Conservation (phyloP, 2,329 filamentous ascomycete genomes). For the Cladosporium sp. region DNA sequence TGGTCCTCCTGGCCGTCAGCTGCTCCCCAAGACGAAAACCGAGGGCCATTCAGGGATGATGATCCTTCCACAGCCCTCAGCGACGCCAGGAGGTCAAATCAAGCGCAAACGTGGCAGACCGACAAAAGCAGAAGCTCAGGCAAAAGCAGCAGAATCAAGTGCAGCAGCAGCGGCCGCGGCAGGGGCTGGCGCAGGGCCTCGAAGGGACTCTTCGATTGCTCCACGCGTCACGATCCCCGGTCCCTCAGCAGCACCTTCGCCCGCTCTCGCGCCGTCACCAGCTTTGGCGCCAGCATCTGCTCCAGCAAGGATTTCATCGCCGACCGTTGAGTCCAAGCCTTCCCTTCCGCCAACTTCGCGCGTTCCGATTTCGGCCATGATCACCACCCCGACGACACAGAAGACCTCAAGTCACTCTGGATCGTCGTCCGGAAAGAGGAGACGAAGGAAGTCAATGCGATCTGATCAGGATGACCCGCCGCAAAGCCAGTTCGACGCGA, state of each 20-base stretch:
- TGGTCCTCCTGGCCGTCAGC: conserved; percentile 33
- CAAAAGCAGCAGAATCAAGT: conserved; percentile 33
- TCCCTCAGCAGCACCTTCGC: conserved; percentile 1
- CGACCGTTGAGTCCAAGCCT: conserved; percentile 14
- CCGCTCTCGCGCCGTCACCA: background rate
- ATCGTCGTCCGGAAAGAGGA: conserved; percentile 28
- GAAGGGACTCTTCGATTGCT: conserved; percentile 33
- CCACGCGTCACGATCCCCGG: conserved; percentile 10
- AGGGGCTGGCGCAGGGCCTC: conserved; percentile 29
- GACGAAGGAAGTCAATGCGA: conserved; percentile 18
- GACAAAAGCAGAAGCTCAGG: conserved; percentile 42
- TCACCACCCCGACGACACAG: conserved; percentile 26
- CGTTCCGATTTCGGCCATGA: conserved; percentile 29
- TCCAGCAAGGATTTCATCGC: conserved; percentile 5
- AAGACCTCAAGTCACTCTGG: conserved; percentile 25
- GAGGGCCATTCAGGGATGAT: conserved; percentile 3
- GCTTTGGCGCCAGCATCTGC: conserved; percentile 10
- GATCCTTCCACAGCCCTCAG: conserved; percentile 16
- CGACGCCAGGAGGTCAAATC: conserved; percentile 19
- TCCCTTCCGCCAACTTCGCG: conserved; percentile 20
- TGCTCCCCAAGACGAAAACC: conserved; percentile 40
- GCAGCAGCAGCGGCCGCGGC: conserved; percentile 18
- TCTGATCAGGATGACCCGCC: conserved; percentile 7
- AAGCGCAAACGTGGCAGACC: conserved; percentile 45
- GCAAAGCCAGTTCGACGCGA: conserved; percentile 6